A percentile compares a stretch with the other conserved stretches of the same genome.
Conservation (phyloP, 2,329 filamentous ascomycete genomes). For the Thelonectria olida region DNA sequence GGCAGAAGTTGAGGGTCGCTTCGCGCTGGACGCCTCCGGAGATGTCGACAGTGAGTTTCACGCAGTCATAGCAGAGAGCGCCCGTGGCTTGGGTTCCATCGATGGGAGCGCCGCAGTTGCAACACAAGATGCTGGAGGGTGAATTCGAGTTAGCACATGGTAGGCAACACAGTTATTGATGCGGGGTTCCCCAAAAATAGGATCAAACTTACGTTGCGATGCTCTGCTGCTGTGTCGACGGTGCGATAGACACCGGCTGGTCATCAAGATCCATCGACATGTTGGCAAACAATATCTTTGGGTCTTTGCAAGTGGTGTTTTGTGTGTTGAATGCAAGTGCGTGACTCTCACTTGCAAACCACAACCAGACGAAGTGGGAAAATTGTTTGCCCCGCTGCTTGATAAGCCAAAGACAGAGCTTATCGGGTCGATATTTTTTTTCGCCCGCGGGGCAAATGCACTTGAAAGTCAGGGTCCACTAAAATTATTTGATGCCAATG, state of each 20-base stretch:
- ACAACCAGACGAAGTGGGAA: conserved; percentile 41
- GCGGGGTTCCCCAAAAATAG: conserved; percentile 25
- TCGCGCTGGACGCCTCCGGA: conserved; percentile 92
- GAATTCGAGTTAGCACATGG: conserved; percentile 14
- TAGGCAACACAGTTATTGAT: not conserved
- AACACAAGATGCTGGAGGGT: conserved; percentile 78
- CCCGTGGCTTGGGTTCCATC: conserved; percentile 88
- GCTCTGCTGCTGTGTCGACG: conserved; percentile 43
- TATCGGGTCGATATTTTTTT: conserved; percentile 41
- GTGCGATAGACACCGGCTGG: conserved; percentile 50
- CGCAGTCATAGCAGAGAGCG: conserved; percentile 94
- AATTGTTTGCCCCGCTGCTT: conserved; percentile 51
- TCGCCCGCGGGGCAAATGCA: conserved; percentile 37
- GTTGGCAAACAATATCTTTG: conserved; percentile 31
- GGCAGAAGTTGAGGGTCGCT: conserved; percentile 88
- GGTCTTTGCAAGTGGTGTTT: conserved; percentile 15
- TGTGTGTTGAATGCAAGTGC: conserved; percentile 29
- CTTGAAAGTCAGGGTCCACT: conserved; percentile 26
- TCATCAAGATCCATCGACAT: conserved; percentile 58
- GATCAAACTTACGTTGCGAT: conserved; percentile 52
- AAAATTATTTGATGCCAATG: conserved; percentile 10
- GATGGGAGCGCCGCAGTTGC: conserved; percentile 95
- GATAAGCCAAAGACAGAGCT: conserved; percentile 45
- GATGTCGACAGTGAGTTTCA: conserved; percentile 94
- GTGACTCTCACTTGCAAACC: conserved; percentile 29